Base-by-base conservation (phyloP, 1,284 basidiomycete genomes). In the Austroboletus niveus region DNA sequence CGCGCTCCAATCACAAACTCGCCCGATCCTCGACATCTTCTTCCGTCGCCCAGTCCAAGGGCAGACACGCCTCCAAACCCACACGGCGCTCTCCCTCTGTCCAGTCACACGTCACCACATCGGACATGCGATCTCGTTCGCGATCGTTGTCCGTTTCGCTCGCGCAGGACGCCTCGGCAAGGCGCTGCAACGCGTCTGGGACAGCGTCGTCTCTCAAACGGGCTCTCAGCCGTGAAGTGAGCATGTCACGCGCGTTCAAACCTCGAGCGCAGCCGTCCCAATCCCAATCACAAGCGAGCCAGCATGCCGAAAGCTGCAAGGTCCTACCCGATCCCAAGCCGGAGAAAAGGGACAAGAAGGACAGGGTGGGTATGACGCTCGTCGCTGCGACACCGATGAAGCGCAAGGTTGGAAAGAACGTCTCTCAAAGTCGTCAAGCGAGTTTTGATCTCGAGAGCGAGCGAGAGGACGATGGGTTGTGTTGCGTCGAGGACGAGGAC, bases 211-310 rank as follows among this genome's bases (percentile, higher is more conserved):
- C 40, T 70, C 77, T 67, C 60, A 80, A 78, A 56, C 74, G 77
- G 8, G 66, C 76, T 5, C 65, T 87, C 17, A 79, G 76, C 51
- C 75, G 83, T 32, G 86, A 89, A 65, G 75, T 89, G 57, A 87
- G 83, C 67, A 89, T 89, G 87, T 82, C 80, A 12, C 77, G 82
- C 24, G 78, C 70, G 22, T 87, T 89, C 70, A 85, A 81, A 60
- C 59, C 58, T 14, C 66, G 63, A 0, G 12, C 22, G 24, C 63
- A 57, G 42, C 46, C 49, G 27, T 52, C 48, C 5, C 55, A 56
- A 35, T n/a, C 40, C 5, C 38, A 39, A 17, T 17, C 17, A 17
- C 17, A 17, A 17, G 17, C 17, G 17, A 17, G 17, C 17, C 17
- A 17, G 17, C 17, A 17, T 17, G 17, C 17, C 1, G 17, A 17